These are phyloP conservation scores for Cryptococcus wingfieldii DNA, from an alignment of 1,284 basidiomycete species.

Conservation along the genomic window DNA sequence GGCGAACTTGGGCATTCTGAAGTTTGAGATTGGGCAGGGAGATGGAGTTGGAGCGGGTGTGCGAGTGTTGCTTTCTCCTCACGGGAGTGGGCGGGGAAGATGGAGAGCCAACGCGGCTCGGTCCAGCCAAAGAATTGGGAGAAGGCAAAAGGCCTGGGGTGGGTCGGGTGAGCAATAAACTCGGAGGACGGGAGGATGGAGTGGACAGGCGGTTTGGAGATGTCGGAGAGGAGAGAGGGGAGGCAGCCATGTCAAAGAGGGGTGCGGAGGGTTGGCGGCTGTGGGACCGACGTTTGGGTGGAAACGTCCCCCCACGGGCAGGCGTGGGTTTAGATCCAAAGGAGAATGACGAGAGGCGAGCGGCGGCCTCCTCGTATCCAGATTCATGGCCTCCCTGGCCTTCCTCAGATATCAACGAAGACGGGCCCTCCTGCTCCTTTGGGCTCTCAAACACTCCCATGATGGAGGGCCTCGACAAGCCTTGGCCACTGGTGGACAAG, in stretches of 20 bases:
- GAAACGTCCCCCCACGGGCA: conserved; percentile 10
- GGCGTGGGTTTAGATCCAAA: conserved; percentile 34
- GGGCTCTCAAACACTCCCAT: conserved; percentile 12
- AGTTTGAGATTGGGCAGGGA: conserved; percentile 44
- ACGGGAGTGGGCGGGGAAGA: conserved; percentile 27
- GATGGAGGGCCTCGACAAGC: conserved; percentile 7
- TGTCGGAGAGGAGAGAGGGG: conserved; percentile 13
- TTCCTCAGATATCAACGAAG: conserved; percentile 27
- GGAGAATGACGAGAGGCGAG: conserved; percentile 31
- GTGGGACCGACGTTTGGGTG: conserved; percentile 13
- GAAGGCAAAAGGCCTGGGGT: conserved; percentile 25
- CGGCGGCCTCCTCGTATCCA: conserved; percentile 13
- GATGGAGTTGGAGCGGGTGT: conserved; percentile 46
- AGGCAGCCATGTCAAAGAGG: conserved; percentile 7
- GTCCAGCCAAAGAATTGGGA: conserved; percentile 9
- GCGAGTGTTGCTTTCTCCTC: conserved; percentile 38
- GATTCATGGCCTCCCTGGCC: background rate
- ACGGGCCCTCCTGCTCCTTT: conserved; percentile 30
- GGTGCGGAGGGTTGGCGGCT: conserved; percentile 13
- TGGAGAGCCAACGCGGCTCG: conserved; percentile 11
- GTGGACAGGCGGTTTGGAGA: conserved; percentile 17
- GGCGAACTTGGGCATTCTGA: conserved; percentile 17
- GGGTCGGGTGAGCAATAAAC: conserved; percentile 27
- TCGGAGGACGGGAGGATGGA: conserved; percentile 25
- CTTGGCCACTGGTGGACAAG: conserved; percentile 6